phyloP scores from a whole-genome alignment of 768 basidiomycete genomes.

The Obba rivulosa region DNA sequence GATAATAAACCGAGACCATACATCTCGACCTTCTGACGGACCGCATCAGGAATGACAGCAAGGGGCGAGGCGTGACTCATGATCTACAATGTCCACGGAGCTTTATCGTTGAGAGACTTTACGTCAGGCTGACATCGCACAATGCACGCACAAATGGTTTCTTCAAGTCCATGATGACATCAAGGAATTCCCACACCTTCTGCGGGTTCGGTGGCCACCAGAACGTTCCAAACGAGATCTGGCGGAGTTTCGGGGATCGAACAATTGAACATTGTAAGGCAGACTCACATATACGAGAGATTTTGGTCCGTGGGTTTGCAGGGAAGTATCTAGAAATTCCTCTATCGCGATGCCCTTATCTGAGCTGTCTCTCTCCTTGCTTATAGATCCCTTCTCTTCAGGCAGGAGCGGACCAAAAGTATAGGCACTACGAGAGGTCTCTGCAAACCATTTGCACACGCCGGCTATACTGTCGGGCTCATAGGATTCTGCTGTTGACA shows the following conservation, averaged over 20 bases:
- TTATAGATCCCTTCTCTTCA: too few relatives aligned
- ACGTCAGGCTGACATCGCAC: not conserved
- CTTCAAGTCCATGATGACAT: conserved; percentile 13
- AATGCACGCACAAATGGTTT: conserved; percentile 15
- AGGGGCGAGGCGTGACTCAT: conserved; percentile 11
- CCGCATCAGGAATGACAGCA: conserved; percentile 6
- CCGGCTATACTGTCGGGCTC: conserved; percentile 5
- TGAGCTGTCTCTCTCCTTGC: not conserved
- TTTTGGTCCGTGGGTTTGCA: conserved; percentile 8
- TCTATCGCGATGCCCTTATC: conserved; percentile 4
- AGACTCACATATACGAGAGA: conserved; percentile 18
- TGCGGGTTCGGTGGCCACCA: conserved; percentile 16
- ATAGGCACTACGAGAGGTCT: conserved; percentile 4
- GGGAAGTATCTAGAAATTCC: conserved; percentile 5
- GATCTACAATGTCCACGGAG: too few relatives aligned
- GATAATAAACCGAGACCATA: conserved; percentile 14
- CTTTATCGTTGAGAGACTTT: not conserved
- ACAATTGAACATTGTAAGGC: too few relatives aligned
- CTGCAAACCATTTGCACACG: conserved; percentile 2
- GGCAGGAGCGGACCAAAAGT: not conserved
- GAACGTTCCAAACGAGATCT: conserved; percentile 18
- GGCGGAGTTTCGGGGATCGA: not conserved
- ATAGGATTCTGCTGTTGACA: conserved; percentile 7
- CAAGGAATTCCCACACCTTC: conserved; percentile 13
- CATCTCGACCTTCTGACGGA: conserved; percentile 5